A percentile compares a stretch with the other conserved stretches of the same genome.
These are phyloP conservation scores for Zygnema circumcarinatum DNA, from an alignment of 139 green algal species.

Conservation along the genomic window DNA sequence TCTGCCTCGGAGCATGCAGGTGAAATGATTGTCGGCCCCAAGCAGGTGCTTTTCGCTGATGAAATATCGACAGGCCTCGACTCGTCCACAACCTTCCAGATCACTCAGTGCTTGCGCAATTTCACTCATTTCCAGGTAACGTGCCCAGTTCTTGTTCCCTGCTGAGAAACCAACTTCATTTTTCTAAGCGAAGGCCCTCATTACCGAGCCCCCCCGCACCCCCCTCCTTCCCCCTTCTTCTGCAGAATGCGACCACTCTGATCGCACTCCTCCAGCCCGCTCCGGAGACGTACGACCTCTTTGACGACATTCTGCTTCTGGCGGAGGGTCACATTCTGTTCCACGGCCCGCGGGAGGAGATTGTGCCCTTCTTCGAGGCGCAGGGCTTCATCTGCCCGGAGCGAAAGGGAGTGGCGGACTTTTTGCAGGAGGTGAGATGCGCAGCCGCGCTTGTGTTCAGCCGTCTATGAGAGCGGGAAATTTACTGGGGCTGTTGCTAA, in stretches of 20 bases:
- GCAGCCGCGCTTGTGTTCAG: background rate
- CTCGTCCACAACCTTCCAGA: constrained; percentile 51
- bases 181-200: too few species aligned
- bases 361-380: constrained; percentile 73
- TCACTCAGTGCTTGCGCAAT: constrained; percentile 40
- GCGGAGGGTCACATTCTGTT: constrained; percentile 47
- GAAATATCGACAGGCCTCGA: constrained; percentile 61
- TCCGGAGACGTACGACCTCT: constrained; percentile 77
- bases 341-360: constrained; percentile 29
- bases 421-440: constrained; percentile 78
- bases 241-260: constrained; percentile 53
- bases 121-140: constrained; percentile 31
- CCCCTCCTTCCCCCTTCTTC: background rate
- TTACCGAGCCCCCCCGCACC: too few species aligned
- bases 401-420: constrained; percentile 75
- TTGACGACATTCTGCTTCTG: constrained; percentile 76
- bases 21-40: constrained; percentile 67
- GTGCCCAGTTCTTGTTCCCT: too few species aligned
- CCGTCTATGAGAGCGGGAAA: too few species aligned
- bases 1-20: constrained; percentile 41
- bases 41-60: constrained; percentile 56
- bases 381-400: constrained; percentile 69
- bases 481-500: too few species aligned
- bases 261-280: constrained; percentile 85
- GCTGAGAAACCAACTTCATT: too few species aligned